phyloP scores from a whole-genome alignment of 106 monocot genomes.

The Dactylorhiza incarnata region DNA sequence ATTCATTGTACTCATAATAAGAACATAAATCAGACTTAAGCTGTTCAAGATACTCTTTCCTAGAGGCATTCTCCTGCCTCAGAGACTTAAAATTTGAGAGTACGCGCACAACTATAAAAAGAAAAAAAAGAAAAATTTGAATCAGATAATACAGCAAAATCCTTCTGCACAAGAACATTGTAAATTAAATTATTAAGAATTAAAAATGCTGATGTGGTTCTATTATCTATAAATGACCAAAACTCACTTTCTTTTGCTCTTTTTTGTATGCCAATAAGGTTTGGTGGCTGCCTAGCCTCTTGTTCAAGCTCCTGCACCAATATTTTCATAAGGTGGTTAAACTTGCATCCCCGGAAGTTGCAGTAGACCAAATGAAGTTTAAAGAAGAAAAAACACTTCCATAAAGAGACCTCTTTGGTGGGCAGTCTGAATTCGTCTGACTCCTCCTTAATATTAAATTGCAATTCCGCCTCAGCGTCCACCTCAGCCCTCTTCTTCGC shows the following conservation, averaged over 20 bases:
- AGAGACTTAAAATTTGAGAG: conserved; percentile 69
- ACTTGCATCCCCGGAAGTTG: not conserved
- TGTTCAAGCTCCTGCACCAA: conserved; percentile 70
- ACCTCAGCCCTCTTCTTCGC: conserved; percentile 39
- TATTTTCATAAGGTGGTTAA: not conserved
- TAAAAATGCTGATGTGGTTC: not conserved
- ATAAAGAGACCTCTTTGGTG: conserved; percentile 54
- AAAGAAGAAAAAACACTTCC: not conserved
- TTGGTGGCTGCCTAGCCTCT: conserved; percentile 59
- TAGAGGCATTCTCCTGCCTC: conserved; percentile 57
- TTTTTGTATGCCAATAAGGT: conserved; percentile 49
- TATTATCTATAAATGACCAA: not conserved
- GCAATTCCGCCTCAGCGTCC: conserved; percentile 66
- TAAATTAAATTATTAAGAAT: not conserved
- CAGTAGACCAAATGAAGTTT: not conserved
- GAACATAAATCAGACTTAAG: conserved; percentile 66
- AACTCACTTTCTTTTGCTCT: conserved; percentile 83
- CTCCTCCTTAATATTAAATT: conserved; percentile 73
- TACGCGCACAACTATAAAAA: conserved; percentile 56
- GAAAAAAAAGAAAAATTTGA: not conserved
- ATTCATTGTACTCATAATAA: conserved; percentile 94
- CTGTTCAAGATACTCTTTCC: conserved; percentile 73
- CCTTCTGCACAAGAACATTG: not conserved
- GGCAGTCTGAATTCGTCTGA: conserved; percentile 87
- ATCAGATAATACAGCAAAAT: not conserved